phyloP scores from a whole-genome alignment of 106 monocot species.

The Dendrobium nobile region DNA sequence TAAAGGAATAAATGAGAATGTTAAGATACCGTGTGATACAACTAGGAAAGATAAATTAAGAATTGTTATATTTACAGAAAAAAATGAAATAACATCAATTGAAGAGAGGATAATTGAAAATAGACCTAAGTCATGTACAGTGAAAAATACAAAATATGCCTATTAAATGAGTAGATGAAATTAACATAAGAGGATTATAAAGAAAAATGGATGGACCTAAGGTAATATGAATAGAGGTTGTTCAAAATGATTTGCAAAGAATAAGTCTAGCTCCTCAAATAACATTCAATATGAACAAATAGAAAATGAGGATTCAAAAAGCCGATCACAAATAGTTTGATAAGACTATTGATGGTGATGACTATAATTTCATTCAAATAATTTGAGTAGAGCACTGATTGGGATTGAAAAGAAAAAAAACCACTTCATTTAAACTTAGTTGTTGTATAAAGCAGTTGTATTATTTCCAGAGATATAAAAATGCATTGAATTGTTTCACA shows the following conservation, averaged over 20 bases:
- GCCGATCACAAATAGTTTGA: not conserved
- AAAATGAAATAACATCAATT: no score
- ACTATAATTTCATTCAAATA: not conserved
- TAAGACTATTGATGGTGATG: not conserved
- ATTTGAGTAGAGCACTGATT: not conserved
- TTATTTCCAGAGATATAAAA: not conserved
- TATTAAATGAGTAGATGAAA: not conserved
- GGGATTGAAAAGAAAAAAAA: not conserved
- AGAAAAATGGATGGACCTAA: not conserved
- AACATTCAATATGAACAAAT: not conserved
- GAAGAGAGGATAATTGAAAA: no score
- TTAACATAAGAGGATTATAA: not conserved
- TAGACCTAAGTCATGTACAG: not conserved
- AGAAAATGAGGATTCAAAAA: not conserved
- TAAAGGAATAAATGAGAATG: not conserved
- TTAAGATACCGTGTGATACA: not conserved
- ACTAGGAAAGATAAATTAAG: not conserved
- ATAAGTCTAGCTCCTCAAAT: not conserved
- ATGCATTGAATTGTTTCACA: not conserved
- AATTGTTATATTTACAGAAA: no score
- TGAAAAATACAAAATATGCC: not conserved
- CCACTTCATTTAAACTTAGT: not conserved
- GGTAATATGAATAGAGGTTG: no score
- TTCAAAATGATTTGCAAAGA: not conserved
- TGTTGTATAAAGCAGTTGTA: not conserved